Evolutionary conservation across 1,139 yeast species (phyloP).

Genomic region (Geotrichum bryndzae): DNA sequence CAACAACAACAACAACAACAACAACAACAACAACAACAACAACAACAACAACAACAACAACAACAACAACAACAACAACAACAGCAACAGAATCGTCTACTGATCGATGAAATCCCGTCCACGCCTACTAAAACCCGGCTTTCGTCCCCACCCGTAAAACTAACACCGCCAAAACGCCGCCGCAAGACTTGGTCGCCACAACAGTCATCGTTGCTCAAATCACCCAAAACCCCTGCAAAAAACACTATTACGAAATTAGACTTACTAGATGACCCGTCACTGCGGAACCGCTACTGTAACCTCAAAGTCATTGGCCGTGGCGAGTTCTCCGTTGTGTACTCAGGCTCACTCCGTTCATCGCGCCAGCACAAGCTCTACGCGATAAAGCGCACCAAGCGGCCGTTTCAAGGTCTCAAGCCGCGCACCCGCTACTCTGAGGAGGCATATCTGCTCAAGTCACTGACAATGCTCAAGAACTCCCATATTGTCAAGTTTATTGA

Average conservation of each 20-base stretch:
- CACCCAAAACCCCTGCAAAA: slow-evolving; percentile 30
- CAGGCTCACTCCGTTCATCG: slow-evolving; percentile 47
- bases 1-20: not conserved
- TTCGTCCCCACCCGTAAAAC: not conserved
- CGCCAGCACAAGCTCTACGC: slow-evolving; percentile 20
- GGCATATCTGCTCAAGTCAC: not conserved
- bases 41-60: slow-evolving; percentile 36
- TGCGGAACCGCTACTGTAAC: slow-evolving; percentile 56
- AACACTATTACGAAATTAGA: slow-evolving; percentile 27
- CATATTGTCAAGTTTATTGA: slow-evolving; percentile 73
- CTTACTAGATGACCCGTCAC: slow-evolving; percentile 42
- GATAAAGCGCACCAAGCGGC: slow-evolving; percentile 64
- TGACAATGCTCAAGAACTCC: not conserved
- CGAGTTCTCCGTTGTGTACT: slow-evolving; percentile 83
- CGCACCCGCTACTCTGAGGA: not conserved
- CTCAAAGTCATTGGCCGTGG: slow-evolving; percentile 75
- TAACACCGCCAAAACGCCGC: slow-evolving; percentile 6
- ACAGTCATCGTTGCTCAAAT: slow-evolving; percentile 14
- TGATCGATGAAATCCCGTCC: not conserved
- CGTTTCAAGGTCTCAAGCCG: not conserved
- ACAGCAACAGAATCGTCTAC: not conserved
- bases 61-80: not conserved
- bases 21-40: not conserved
- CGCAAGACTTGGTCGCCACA: not conserved
- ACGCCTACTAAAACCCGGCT: not conserved